phyloP scores from a whole-genome alignment of 225 moss, liverwort and hornwort genomes.

The Anthoceros angustus region DNA sequence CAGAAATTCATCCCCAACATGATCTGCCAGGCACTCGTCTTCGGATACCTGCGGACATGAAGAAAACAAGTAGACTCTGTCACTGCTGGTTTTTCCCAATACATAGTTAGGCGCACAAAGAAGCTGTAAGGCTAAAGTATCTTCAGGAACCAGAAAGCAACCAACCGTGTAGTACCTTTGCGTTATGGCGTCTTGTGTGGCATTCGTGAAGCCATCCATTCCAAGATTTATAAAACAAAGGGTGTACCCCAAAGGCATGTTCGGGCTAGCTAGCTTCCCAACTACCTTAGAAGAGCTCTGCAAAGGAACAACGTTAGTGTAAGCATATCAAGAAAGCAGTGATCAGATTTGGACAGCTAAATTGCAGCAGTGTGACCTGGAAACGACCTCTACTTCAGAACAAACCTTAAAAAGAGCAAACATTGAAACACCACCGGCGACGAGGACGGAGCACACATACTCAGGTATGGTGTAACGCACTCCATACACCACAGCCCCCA shows the following conservation, averaged over 20 bases:
- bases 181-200: constrained; percentile 83
- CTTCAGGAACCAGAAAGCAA: background rate
- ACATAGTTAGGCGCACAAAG: background rate
- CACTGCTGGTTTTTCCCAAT: background rate
- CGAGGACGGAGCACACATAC: constrained; percentile 74
- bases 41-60: constrained; percentile 52
- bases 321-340: background rate
- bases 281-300: constrained; percentile 63
- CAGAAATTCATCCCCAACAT: constrained; percentile 99
- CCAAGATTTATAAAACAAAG: constrained; percentile 76
- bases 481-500: constrained; percentile 80
- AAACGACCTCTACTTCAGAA: constrained; percentile 2
- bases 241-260: constrained; percentile 72
- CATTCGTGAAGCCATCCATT: constrained; percentile 89
- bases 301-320: constrained; percentile 1
- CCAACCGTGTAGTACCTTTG: constrained; percentile 25
- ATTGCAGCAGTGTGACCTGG: too few species aligned
- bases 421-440: constrained; percentile 82
- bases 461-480: constrained; percentile 66
- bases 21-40: constrained; percentile 82
- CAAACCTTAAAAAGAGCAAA: constrained; percentile 88
- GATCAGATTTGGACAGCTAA: background rate
- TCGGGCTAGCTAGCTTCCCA: constrained; percentile 65
- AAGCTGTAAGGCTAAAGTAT: background rate
- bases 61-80: background rate